Evolutionary conservation across 208 protist genomes (phyloP).

Genomic region (Tetramitus jugosus): DNA sequence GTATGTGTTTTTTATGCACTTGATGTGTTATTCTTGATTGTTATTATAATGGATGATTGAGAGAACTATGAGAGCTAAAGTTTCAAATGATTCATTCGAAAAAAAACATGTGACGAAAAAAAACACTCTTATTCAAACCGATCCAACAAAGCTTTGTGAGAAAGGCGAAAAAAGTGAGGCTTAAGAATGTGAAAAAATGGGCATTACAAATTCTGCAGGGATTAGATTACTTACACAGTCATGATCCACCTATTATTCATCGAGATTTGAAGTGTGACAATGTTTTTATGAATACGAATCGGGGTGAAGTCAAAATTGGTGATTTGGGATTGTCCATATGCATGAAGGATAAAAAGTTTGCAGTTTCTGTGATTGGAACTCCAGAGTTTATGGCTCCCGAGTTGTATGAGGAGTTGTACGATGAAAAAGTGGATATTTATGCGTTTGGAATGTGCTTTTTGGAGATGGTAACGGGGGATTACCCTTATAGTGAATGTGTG

Average conservation of each 20-base stretch:
- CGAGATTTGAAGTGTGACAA: constrained; percentile 80
- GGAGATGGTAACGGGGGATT: constrained; percentile 69
- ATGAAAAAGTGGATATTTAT: constrained; percentile 73
- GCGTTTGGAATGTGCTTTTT: constrained; percentile 74
- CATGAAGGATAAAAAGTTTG: constrained; percentile 29
- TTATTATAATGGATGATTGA: too few relatives aligned
- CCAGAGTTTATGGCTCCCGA: constrained; percentile 75
- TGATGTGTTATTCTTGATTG: constrained; percentile 14
- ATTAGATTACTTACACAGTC: constrained; percentile 60
- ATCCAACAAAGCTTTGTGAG: constrained; percentile 22
- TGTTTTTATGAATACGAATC: constrained; percentile 70
- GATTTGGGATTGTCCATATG: constrained; percentile 58
- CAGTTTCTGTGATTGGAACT: constrained; percentile 49
- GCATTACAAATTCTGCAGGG: constrained; percentile 63
- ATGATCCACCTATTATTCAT: constrained; percentile 65
- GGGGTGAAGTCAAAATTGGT: constrained; percentile 62
- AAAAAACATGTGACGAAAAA: too few relatives aligned
- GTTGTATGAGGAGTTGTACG: constrained; percentile 67
- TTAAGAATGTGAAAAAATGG: constrained; percentile 53
- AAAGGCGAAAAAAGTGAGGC: constrained; percentile 41
- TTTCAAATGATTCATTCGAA: too few relatives aligned
- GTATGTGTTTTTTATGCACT: constrained; percentile 42
- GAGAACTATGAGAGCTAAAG: too few relatives aligned
- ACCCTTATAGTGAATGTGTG: constrained; percentile 66
- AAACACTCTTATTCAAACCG: too few relatives aligned